Base-by-base conservation (phyloP, 2,329 filamentous ascomycete species). In the Aspergillus clavatus region DNA sequence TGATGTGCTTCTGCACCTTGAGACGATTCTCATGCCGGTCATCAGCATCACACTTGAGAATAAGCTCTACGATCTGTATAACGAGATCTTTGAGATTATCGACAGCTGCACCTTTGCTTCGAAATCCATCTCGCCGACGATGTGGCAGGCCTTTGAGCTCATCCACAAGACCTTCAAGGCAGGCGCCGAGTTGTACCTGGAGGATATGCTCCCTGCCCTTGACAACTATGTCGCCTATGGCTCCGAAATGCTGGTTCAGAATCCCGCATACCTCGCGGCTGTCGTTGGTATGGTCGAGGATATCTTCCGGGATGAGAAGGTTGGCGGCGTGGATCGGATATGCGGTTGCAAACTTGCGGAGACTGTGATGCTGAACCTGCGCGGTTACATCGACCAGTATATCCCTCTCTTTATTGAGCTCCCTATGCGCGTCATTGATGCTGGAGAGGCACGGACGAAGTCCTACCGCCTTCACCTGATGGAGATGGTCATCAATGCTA, bases 191-290 rank as follows among this genome's bases (percentile, higher is more conserved):
- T 81, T 97, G 37, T 98, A 98, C 65, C 81, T 98, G 11, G 93
- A 98, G 70, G 93, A 98, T 59, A 98, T 98, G 93, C 83, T 98
- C 12, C 93, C 93, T 4, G 93, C 93, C 0, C 79, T 98, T 21
- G 93, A 98, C 72, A 98, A 98, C 75, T 97, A 95, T 66, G 89
- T 98, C 42, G 87, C 93, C 58, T 98, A 94, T 62, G 93, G 93
- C 46, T 84, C 87, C 35, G 78, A 83, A 16, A 84, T 86, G 59
- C 76, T 98, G 47, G 75, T 86, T 18, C 83, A 93, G 65, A 94
- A 90, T 61, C 89, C 86, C 21, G 79, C 84, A 52, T 96, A 97
- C 65, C 80, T 95, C 21, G 82, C 89, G 48, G 91, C 91, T 1
- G 80, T 97, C 42, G 89, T 89, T 57, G 84, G 89, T 36, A 98